A percentile compares a stretch with the other conserved stretches of the same genome.
Evolutionary conservation across 2,329 filamentous ascomycete species (phyloP).

Genomic region (Fusarium equiseti): DNA sequence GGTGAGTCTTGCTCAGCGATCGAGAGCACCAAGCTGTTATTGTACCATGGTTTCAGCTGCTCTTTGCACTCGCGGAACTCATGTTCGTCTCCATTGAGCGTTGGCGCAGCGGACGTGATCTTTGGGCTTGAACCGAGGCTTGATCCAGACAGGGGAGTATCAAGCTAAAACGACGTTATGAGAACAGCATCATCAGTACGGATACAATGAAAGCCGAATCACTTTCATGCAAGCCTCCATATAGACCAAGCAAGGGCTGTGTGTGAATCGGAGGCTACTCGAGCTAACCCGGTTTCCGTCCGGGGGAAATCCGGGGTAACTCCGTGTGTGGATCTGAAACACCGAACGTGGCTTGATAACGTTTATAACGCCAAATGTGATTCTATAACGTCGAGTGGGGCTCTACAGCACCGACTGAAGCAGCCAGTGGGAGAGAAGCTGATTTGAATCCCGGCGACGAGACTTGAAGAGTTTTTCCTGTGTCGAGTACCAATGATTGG

Average conservation of each 20-base stretch:
- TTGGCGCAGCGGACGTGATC: neutral
- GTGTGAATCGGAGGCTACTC: neutral
- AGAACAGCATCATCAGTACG: neutral
- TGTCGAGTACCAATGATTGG: accelerated
- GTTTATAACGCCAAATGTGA: neutral
- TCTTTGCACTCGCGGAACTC: neutral
- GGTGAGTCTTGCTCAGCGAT: neutral
- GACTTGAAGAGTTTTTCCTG: neutral
- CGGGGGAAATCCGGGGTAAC: neutral
- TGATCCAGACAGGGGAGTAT: neutral
- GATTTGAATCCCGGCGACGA: accelerated
- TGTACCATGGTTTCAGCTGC: neutral
- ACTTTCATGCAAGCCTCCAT: neutral
- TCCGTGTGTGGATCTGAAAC: neutral
- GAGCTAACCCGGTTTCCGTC: too few species aligned
- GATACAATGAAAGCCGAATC: neutral
- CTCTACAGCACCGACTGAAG: neutral
- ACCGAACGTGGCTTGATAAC: neutral
- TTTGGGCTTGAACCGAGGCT: neutral
- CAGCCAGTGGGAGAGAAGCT: neutral
- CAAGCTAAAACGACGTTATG: neutral
- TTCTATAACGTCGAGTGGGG: neutral
- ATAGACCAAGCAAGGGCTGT: neutral
- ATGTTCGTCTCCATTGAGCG: neutral
- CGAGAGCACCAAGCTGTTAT: neutral